These are phyloP conservation scores for Luzula sylvatica DNA, from an alignment of 176 grass and related monocot species.

Conservation along the genomic window DNA sequence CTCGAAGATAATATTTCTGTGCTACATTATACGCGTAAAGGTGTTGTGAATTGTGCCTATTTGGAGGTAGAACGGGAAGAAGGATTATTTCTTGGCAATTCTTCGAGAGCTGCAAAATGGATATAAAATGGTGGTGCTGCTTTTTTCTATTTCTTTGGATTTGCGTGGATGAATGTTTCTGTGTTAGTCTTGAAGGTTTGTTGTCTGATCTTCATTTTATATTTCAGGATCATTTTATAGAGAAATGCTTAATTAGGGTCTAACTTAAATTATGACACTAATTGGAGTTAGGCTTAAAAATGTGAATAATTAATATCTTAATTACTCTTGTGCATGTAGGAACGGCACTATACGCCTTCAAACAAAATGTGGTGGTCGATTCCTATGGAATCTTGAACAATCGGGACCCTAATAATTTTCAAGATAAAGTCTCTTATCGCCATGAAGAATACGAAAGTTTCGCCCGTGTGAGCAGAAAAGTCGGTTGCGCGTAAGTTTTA, in stretches of 20 bases:
- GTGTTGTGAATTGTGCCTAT: background rate
- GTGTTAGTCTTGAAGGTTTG: conserved; percentile 17
- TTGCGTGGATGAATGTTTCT: conserved; percentile 8
- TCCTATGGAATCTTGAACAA: no score
- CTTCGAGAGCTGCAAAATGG: conserved; percentile 22
- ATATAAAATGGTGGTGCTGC: conserved; percentile 5
- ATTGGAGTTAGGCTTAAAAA: no score
- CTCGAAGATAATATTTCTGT: background rate
- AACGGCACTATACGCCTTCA: no score
- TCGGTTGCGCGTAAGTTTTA: conserved; percentile 42
- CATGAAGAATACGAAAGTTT: conserved; percentile 12
- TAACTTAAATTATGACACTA: no score
- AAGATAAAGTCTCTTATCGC: conserved; percentile 10
- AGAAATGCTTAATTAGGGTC: no score
- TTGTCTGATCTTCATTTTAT: background rate
- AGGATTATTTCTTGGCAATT: conserved; percentile 6
- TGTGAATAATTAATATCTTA: no score
- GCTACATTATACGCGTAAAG: background rate
- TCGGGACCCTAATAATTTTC: no score
- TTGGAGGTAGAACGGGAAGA: conserved; percentile 15
- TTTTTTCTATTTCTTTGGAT: conserved; percentile 13
- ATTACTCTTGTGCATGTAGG: no score
- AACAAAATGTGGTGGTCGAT: no score
- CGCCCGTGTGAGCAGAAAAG: conserved; percentile 42
- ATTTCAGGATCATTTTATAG: background rate